Conservation (phyloP, 768 basidiomycete species). For the Leccinellum rugosiceps region DNA sequence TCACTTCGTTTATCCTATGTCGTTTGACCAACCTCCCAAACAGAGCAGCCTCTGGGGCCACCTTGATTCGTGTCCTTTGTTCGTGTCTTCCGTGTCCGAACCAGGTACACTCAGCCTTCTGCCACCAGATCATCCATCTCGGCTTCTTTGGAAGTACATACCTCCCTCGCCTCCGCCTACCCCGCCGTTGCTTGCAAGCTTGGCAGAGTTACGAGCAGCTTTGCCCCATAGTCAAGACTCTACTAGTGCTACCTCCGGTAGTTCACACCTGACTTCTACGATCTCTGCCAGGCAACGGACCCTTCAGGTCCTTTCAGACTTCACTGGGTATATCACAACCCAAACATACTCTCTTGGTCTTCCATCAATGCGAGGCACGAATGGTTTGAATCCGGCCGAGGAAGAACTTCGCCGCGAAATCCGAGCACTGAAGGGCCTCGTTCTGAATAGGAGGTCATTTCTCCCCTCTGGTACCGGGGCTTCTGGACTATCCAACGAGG, state of each 20-base stretch:
- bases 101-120: not conserved
- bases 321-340: slow-evolving; percentile 77
- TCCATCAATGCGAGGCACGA: slow-evolving; percentile 14
- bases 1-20: not conserved
- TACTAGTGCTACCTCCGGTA: slow-evolving; percentile 9
- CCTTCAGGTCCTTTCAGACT: slow-evolving; percentile 61
- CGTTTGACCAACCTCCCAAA: slow-evolving; percentile 1
- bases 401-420: slow-evolving; percentile 76
- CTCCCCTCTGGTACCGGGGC: slow-evolving; percentile 1
- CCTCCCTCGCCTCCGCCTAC: slow-evolving; percentile 27
- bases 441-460: slow-evolving; percentile 61
- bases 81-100: slow-evolving; percentile 36
- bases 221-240: slow-evolving; percentile 20
- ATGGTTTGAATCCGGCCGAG: slow-evolving; percentile 31
- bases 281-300: slow-evolving; percentile 53
- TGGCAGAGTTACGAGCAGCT: slow-evolving; percentile 18
- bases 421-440: slow-evolving; percentile 73
- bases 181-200: slow-evolving; percentile 27
- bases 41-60: slow-evolving; percentile 60
- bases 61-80: slow-evolving; percentile 48
- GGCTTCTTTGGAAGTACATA: slow-evolving; percentile 38
- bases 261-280: slow-evolving; percentile 6
- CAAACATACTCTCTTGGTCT: slow-evolving; percentile 52
- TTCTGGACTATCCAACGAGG: slow-evolving; percentile 6
- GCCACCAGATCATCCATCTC: slow-evolving; percentile 20